Evolutionary conservation across 345 rosid species (phyloP), one percentile per base, ranked within the genome.

Genomic region (Draba incana): DNA sequence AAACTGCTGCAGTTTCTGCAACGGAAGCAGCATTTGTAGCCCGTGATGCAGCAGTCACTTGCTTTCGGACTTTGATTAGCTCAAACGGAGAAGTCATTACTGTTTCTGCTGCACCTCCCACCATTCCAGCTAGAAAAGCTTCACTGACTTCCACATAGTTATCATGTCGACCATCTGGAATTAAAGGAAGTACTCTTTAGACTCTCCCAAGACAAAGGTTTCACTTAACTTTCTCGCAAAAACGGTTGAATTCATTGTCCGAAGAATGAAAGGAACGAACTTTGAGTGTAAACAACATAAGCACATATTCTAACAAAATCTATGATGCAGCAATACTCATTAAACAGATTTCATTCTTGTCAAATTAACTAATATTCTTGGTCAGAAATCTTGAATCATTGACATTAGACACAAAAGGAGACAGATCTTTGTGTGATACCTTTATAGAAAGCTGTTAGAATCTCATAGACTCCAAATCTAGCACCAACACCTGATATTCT

Each of bases 381-480:
- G 2, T 25, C 1, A 3, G 35, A 27, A 43, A 71, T 14, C 48
- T 54, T 37, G 30, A 38, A 47, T 64, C 47, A n/a, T 20, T 4
- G 7, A 41, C 1, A 60, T 2, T 5, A 50, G 46, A 45, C 41
- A 57, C 10, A 64, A 45, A 43, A 31, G 24, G 46, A 57, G 71
- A 72, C 5, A 63, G 42, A 25, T 27, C 24, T 27, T 11, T 25
- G 46, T 5, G 23, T 27, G 38, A 48, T 78, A 93, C 97, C 98
- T 87, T 84, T 90, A 72, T 66, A 82, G 64, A 81, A 93, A 54
- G 96, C 97, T 30, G 95, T 82, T 37, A 88, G 73, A 62, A 88
- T 80, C 80, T 93, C 97, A 75, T 87, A 93, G 39, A 78, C 74
- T 45, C 98, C 97, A 69, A 93, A 93, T 35, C 96, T 88, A 64